Evolutionary conservation across 148 eudicot species (phyloP).

Genomic region (Dysphania ambrosioides): DNA sequence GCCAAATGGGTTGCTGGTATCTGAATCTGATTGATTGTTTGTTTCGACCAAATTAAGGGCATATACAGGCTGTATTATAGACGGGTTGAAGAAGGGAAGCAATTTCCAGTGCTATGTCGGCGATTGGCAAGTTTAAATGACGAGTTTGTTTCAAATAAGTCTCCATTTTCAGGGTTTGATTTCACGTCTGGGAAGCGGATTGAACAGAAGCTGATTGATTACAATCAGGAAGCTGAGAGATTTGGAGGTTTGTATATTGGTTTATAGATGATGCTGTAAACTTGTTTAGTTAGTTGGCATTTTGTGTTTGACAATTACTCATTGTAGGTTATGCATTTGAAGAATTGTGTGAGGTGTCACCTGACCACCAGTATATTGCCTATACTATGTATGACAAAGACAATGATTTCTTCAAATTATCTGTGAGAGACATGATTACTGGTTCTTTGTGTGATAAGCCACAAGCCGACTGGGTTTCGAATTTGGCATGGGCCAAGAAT

Average conservation of each 20-base stretch:
- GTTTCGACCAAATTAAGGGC: slow-evolving; percentile 39
- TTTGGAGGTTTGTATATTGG: slow-evolving; percentile 61
- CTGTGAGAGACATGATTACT: slow-evolving; percentile 67
- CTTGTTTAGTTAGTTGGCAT: neutral
- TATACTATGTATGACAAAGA: slow-evolving; percentile 97
- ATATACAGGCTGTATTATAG: slow-evolving; percentile 82
- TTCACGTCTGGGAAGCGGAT: slow-evolving; percentile 79
- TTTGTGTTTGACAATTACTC: neutral
- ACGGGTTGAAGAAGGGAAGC: slow-evolving; percentile 88
- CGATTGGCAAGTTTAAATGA: slow-evolving; percentile 73
- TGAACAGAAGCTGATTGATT: slow-evolving; percentile 86
- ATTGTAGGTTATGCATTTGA: slow-evolving; percentile 82
- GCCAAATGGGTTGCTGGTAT: neutral
- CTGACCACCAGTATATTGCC: slow-evolving; percentile 85
- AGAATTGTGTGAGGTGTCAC: slow-evolving; percentile 88
- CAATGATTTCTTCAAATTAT: slow-evolving; percentile 77
- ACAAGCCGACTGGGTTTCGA: slow-evolving; percentile 80
- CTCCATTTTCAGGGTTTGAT: slow-evolving; percentile 84
- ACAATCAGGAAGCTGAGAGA: slow-evolving; percentile 86
- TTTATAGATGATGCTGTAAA: neutral
- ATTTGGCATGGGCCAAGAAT: slow-evolving; percentile 80
- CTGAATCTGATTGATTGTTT: slow-evolving; percentile 25
- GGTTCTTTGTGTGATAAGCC: slow-evolving; percentile 77
- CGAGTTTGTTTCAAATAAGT: slow-evolving; percentile 80
- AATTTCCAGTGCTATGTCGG: slow-evolving; percentile 79